Base-by-base conservation (phyloP, 768 basidiomycete species). In the Hygrocybe punicea region DNA sequence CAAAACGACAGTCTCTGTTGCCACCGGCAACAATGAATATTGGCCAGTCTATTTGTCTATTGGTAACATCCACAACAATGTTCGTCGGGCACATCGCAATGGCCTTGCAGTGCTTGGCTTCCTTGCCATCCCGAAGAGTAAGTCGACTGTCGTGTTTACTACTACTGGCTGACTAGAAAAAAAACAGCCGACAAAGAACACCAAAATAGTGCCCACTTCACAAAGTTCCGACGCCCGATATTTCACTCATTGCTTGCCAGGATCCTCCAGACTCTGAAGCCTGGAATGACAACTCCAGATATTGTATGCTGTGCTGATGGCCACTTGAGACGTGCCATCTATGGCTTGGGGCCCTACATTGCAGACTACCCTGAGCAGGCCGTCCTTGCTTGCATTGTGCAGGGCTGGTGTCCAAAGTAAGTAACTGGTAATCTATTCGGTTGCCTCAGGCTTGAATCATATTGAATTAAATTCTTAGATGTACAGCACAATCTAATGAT, bases 351-450 rank as follows among this genome's bases (percentile, higher is more conserved):
- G 1, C 66, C 71, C 1, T 74, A 73, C 37, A 76, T 78, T 59
- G 73, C 72, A 0, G 71, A 78, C 51, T 77, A 78, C 49, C 75
- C 72, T 0, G 73, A 77, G 53, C 73, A 76, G 56, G 65, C 59
- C 1, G 46, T 70, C 2, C 55, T 75, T 0, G 62, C 70, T 1
- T 65, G 72, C 29, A 61, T 73, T 40, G 67, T 76, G 0, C 69
- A 71, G 46, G 65, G 64, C 1, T 77, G 73, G 74, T 78, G 76
- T 57, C 47, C 70, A 16, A 60, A 59, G 74, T 76, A 61, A 48
- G 11, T 29, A 48, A 14, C n/a, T n/a, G n/a, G n/a, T n/a, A n/a
- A n/a, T n/a, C n/a, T n/a, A n/a, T n/a, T n/a, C n/a, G n/a, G n/a
- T n/a, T n/a, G n/a, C n/a, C n/a, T n/a, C n/a, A n/a, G n/a, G n/a